Percentiles rank a stretch among this genome's conserved stretches.
Conservation (phyloP, 1,284 basidiomycete species). For the Pseudomicrostroma phylloplanum region DNA sequence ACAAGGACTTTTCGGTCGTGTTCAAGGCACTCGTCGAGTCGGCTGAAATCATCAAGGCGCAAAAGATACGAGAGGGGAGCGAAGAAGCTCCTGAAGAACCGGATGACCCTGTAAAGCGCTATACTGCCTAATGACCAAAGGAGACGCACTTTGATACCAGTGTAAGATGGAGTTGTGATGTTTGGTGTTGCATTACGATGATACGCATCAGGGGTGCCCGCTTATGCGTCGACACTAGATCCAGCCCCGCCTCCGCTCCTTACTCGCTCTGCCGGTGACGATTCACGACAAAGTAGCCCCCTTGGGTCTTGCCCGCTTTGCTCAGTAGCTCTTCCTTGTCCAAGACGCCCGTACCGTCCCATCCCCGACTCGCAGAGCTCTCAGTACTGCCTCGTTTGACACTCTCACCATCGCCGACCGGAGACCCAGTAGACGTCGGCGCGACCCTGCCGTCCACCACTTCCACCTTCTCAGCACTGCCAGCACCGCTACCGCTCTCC, state of each 20-base stretch:
- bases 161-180: too few species aligned
- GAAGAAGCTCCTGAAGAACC: too few species aligned
- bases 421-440: neutral
- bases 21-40: constrained; percentile 30
- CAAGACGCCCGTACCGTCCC: constrained; percentile 10
- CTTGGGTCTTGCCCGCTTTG: constrained; percentile 8
- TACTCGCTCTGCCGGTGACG: neutral
- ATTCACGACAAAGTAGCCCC: constrained; percentile 15
- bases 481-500: neutral
- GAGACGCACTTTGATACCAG: too few species aligned
- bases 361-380: neutral
- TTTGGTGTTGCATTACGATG: too few species aligned
- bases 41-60: neutral
- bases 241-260: too few species aligned
- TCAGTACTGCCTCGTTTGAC: too few species aligned
- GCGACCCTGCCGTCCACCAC: neutral
- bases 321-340: constrained; percentile 10
- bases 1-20: constrained; percentile 38
- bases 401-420: constrained; percentile 6
- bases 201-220: too few species aligned
- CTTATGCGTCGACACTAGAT: too few species aligned
- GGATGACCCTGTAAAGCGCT: too few species aligned
- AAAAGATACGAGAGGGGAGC: too few species aligned
- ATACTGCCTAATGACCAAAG: too few species aligned
- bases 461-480: neutral